Percentiles rank a stretch among this genome's conserved stretches.
Conservation (phyloP, 306 rosid species). For the Dalbergia oliveri region DNA sequence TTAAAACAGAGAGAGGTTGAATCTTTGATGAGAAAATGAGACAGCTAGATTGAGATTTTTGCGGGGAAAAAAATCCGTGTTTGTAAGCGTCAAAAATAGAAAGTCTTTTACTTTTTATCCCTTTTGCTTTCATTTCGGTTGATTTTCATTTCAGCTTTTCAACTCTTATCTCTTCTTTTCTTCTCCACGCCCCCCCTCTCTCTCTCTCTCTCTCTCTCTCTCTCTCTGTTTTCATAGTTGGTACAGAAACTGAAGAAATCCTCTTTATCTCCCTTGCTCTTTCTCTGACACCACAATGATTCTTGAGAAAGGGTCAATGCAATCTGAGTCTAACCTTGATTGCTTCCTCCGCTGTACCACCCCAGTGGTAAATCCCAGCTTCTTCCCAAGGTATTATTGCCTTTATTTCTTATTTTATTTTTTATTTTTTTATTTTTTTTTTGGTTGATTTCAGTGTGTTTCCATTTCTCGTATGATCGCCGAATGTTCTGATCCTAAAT, state of each 20-base stretch:
- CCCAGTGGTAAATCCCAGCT: slow-evolving; percentile 74
- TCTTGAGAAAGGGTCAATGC: slow-evolving; percentile 63
- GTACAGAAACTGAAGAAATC: slow-evolving; percentile 49
- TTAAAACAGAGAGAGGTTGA: slow-evolving; percentile 18
- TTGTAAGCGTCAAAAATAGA: slow-evolving; percentile 53
- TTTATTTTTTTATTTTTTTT: background rate
- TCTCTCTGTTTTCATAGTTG: slow-evolving; percentile 57
- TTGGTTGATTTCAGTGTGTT: background rate
- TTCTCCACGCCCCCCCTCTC: slow-evolving; percentile 25
- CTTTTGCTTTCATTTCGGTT: slow-evolving; percentile 22
- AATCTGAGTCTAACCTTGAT: slow-evolving; percentile 84
- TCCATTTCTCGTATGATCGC: background rate
- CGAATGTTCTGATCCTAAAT: background rate
- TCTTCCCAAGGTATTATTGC: slow-evolving; percentile 70
- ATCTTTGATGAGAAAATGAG: slow-evolving; percentile 15
- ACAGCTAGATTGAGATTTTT: slow-evolving; percentile 48
- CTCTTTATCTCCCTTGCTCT: background rate
- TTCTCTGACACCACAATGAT: slow-evolving; percentile 49
- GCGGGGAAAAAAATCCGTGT: slow-evolving; percentile 50
- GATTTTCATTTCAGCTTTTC: slow-evolving; percentile 45
- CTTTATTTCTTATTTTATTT: background rate
- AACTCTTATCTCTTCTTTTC: slow-evolving; percentile 31
- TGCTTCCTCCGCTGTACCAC: slow-evolving; percentile 82
- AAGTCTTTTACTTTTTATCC: slow-evolving; percentile 37
- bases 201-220: slow-evolving; percentile 32